Percentiles rank a stretch among this genome's conserved stretches.
Evolutionary conservation across 257 asterid genomes (phyloP).

Genomic region (Capsicum baccatum): DNA sequence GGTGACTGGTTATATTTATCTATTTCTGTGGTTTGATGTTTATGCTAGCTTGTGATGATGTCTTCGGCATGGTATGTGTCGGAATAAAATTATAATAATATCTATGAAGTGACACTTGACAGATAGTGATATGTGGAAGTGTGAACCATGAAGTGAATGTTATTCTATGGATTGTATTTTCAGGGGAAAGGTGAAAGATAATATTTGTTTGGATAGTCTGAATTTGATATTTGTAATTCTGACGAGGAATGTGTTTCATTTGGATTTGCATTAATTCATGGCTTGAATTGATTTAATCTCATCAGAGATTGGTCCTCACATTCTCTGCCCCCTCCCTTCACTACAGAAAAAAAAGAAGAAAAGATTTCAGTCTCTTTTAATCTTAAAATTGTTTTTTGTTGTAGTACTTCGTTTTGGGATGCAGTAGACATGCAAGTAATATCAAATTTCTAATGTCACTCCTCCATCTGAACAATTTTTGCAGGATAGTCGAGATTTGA

Average conservation of each 20-base stretch:
- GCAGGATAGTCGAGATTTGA: conserved; percentile 35
- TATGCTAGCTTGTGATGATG: conserved; percentile 2
- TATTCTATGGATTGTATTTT: not conserved
- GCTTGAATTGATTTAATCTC: conserved; percentile 9
- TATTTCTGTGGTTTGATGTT: not conserved
- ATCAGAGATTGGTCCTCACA: not conserved
- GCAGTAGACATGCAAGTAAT: conserved; percentile 1
- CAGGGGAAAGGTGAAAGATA: not conserved
- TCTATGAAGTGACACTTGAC: conserved; percentile 19
- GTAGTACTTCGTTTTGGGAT: not conserved
- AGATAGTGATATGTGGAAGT: not conserved
- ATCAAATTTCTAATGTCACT: not conserved
- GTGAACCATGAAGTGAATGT: conserved; percentile 3
- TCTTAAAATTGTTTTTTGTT: conserved; percentile 5
- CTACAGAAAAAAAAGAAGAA: not conserved
- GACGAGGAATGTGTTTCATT: conserved; percentile 1
- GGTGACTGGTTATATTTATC: not conserved
- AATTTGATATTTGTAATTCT: not conserved
- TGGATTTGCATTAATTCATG: conserved; percentile 16
- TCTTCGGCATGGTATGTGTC: not conserved
- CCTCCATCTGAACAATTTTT: conserved; percentile 18
- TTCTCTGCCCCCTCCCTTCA: not conserved
- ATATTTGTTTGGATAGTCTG: not conserved
- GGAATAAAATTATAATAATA: not conserved
- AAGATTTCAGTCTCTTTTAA: not conserved